Base-by-base conservation (phyloP, 169 alveolate genomes). In the Cryptosporidium meleagridis region DNA sequence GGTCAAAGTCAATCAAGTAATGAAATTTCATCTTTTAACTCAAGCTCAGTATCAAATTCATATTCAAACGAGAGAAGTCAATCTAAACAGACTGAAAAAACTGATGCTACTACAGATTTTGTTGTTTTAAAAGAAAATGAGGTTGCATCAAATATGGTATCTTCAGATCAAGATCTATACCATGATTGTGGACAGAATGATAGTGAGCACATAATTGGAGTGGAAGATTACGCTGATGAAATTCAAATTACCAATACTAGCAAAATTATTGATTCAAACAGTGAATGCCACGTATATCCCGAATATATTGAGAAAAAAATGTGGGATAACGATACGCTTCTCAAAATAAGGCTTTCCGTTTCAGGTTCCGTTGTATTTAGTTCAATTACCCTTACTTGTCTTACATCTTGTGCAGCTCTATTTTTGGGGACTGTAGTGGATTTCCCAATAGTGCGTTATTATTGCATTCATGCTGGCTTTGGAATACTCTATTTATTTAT, bases 391-490 rank as follows among this genome's bases (percentile, higher is more conserved):
- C 75, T 80, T 10, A 80, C 89, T n/a, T 80, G 89, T 29, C 75
- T 80, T 31, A 80, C 89, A 5, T 62, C 89, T 26, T 80, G 89
- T 14, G 89, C 89, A 37, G 89, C 89, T 1, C 62, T 80, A 16
- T 80, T 80, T 45, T 37, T 80, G 33, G 89, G 89, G 35, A 80
- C 89, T 44, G 75, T 80, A 29, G 89, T 80, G 1, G 89, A 80
- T 16, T 80, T 80, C 68, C 89, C 89, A 44, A 80, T 80, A 0
- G 89, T 80, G 4, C 55, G 89, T n/a, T 80, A 80, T 26, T 80
- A 80, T 52, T 80, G 89, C n/a, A 80, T 80, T 35, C 89, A 80
- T 29, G 89, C 89, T 8, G 89, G 89, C 4, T 80, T 80, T 62
- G 89, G 89, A 26, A 80, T 80, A 44, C 14, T 80, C 9, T 80